Evolutionary conservation across 768 basidiomycete genomes (phyloP).

Genomic region (Suillus cothurnatus): DNA sequence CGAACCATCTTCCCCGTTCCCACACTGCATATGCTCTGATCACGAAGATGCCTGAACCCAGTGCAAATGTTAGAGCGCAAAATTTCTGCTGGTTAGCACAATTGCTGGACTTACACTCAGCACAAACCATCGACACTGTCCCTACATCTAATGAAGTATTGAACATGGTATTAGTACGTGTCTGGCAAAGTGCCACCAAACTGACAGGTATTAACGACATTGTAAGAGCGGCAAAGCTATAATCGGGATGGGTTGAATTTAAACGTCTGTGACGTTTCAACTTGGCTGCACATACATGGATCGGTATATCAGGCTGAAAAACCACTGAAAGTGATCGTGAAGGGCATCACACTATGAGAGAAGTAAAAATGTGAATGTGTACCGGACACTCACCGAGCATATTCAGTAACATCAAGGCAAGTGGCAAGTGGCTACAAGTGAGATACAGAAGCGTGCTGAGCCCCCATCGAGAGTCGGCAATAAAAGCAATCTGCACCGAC

Average conservation of each 20-base stretch:
- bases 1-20: not conserved
- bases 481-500: not conserved
- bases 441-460: not conserved
- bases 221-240: constrained; percentile 3
- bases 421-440: not conserved
- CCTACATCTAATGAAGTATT: not conserved
- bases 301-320: not conserved
- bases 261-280: not conserved
- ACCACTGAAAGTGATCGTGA: not conserved
- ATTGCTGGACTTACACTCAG: not conserved
- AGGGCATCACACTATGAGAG: not conserved
- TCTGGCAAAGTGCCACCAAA: not conserved
- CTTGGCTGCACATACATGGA: not conserved
- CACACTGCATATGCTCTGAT: not conserved
- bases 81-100: not conserved
- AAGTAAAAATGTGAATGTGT: not conserved
- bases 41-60: not conserved
- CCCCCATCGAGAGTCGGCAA: not conserved
- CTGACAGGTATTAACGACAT: not conserved
- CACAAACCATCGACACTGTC: no score
- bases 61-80: not conserved
- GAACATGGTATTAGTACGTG: not conserved
- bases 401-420: not conserved
- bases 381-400: not conserved
- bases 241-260: not conserved